A percentile compares a stretch with the other conserved stretches of the same genome.
These are phyloP conservation scores for Cutaneotrichosporon mucoides DNA, from an alignment of 1,284 basidiomycete species.

Conservation along the genomic window DNA sequence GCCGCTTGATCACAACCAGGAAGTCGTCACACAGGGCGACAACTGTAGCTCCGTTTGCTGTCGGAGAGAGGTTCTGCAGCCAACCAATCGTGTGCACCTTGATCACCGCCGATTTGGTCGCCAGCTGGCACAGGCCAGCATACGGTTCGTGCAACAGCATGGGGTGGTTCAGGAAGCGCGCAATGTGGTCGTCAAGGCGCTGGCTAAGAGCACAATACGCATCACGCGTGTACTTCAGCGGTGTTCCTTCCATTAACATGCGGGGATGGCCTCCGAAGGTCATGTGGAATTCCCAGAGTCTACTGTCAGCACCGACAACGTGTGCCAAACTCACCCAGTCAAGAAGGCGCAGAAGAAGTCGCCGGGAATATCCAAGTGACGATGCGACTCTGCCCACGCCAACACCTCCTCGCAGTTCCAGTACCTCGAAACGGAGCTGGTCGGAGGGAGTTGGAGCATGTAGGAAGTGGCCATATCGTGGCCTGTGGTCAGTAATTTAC, in stretches of 20 bases:
- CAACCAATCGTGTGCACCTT: constrained; percentile 8
- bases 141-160: constrained; percentile 3
- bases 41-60: neutral
- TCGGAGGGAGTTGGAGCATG: constrained; percentile 8
- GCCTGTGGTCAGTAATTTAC: constrained; percentile 5
- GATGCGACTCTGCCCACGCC: constrained; percentile 11
- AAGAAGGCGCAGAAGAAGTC: constrained; percentile 12
- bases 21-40: constrained; percentile 10
- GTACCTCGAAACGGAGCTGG: neutral
- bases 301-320: neutral
- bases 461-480: constrained; percentile 7
- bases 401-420: neutral
- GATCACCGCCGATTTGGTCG: constrained; percentile 3
- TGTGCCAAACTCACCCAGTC: constrained; percentile 3
- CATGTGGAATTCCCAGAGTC: constrained; percentile 14
- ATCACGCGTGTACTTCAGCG: neutral
- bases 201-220: neutral
- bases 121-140: constrained; percentile 1
- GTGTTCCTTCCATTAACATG: neutral
- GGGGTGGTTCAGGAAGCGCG: constrained; percentile 5
- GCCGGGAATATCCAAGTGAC: constrained; percentile 5
- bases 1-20: neutral
- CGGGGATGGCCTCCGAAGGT: neutral
- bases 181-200: constrained; percentile 6
- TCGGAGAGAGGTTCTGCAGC: neutral